Evolutionary conservation across 352 stramenopile genomes (phyloP).

Genomic region (Blastocystis sp.): DNA sequence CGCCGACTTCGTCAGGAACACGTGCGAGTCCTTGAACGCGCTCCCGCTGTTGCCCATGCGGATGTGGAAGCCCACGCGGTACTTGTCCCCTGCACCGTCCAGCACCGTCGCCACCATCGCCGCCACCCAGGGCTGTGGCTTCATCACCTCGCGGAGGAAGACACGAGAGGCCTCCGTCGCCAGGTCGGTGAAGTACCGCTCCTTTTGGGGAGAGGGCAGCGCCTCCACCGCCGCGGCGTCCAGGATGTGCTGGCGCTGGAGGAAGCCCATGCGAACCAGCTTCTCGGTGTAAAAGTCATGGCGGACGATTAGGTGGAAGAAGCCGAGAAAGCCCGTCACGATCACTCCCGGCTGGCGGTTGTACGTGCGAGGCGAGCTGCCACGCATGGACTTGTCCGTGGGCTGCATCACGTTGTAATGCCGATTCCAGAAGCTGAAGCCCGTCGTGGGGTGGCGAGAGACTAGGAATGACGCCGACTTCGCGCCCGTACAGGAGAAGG

Average conservation of each 20-base stretch:
- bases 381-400: slow-evolving; percentile 36
- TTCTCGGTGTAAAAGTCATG: slow-evolving; percentile 35
- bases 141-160: slow-evolving; percentile 11
- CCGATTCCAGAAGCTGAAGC: slow-evolving; percentile 27
- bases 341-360: not conserved
- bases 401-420: slow-evolving; percentile 46
- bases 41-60: slow-evolving; percentile 21
- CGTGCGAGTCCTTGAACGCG: slow-evolving; percentile 45
- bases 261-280: slow-evolving; percentile 27
- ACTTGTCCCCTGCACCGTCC: not conserved
- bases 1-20: not conserved
- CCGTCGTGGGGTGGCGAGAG: not conserved
- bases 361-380: slow-evolving; percentile 12
- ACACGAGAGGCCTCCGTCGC: slow-evolving; percentile 7
- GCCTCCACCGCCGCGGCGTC: not conserved
- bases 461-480: not conserved
- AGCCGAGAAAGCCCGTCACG: slow-evolving; percentile 26
- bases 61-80: slow-evolving; percentile 26
- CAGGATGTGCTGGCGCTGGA: not conserved
- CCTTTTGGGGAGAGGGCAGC: not conserved
- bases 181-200: not conserved
- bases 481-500: slow-evolving; percentile 9
- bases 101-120: not conserved
- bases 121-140: slow-evolving; percentile 25
- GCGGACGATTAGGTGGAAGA: slow-evolving; percentile 15